Conservation (phyloP, 2,329 filamentous ascomycete genomes). For the Hymenotorrendiella dingleyae region DNA sequence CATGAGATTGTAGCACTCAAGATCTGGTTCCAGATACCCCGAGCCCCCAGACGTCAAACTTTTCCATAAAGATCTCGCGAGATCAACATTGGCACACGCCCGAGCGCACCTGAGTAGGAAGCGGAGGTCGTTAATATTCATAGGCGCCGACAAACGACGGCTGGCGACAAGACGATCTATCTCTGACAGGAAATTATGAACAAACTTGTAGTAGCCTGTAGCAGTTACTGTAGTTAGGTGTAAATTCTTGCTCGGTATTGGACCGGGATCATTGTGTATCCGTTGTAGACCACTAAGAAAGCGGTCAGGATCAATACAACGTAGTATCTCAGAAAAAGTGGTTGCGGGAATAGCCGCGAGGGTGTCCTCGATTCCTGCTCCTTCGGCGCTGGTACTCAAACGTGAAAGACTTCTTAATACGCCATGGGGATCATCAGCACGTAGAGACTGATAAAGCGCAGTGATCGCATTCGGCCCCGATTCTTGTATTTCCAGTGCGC, state of each 20-base stretch:
- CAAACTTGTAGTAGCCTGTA: conserved; percentile 17
- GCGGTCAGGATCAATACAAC: conserved; percentile 52
- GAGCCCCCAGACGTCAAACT: conserved; percentile 29
- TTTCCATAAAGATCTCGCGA: conserved; percentile 42
- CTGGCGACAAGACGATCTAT: conserved; percentile 31
- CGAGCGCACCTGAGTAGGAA: conserved; percentile 47
- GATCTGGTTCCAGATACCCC: conserved; percentile 33
- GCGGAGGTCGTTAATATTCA: conserved; percentile 44
- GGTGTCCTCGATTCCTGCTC: conserved; percentile 20
- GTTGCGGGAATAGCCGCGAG: conserved; percentile 41
- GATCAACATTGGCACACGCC: conserved; percentile 37
- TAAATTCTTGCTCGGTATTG: conserved; percentile 33
- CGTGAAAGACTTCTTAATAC: conserved; percentile 9
- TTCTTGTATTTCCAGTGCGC: background rate
- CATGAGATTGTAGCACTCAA: conserved; percentile 48
- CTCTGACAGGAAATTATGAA: conserved; percentile 19
- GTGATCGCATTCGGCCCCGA: background rate
- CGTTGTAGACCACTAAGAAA: conserved; percentile 41
- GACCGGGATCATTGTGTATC: conserved; percentile 45
- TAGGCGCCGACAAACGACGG: conserved; percentile 32
- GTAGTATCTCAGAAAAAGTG: conserved; percentile 58
- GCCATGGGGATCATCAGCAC: conserved; percentile 12
- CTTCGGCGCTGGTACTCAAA: conserved; percentile 7
- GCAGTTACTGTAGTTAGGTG: conserved; percentile 6
- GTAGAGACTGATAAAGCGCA: conserved; percentile 1